Evolutionary conservation across 129 eudicot species (phyloP), one percentile per base, ranked within the genome.

Genomic region (Flaveria brownii): DNA sequence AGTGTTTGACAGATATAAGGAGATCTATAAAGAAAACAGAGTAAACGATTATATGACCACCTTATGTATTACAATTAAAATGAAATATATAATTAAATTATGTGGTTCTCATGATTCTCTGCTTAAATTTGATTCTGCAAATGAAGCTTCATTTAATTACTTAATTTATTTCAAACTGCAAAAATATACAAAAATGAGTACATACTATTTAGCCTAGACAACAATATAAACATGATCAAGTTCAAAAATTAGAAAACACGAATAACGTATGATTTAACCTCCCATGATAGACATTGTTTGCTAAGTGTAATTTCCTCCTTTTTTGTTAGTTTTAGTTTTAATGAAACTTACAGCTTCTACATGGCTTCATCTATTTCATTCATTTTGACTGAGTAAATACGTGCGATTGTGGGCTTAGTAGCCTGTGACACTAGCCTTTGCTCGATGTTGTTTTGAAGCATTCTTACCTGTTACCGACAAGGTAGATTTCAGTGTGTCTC

Each of bases 341-440:
- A 91, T 85, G 36, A 86, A 88, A 41, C 81, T 76, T 52, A 80
- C 77, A 13, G 91, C 94, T 84, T 88, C 80, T 22, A 5, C 41
- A 36, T 36, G 41, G 0, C 8, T 36, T 81, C 82, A 81, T 91
- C 83, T 18, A 88, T 71, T 50, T 78, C 85, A 70, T 14, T 54
- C 36, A 7, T 43, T 6, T 11, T 9, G 50, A 13, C 2, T 50
- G 28, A 70, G 51, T 57, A 55, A 55, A 22, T 36, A 20, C 5
- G 5, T 36, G 33, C 33, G 49, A 26, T 67, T 72, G 4, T 9
- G 25, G 0, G 55, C 77, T 16, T 71, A 51, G 16, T 45, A 51
- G 73, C 23, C 46, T 11, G 39, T 51, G 45, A 76, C 70, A 23
- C 25, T 60, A 64, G 57, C 23, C 57, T 75, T 67, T 45, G 54